Conservation (phyloP, 805 yeast species). For the Saccharomycopsis selenospora region DNA sequence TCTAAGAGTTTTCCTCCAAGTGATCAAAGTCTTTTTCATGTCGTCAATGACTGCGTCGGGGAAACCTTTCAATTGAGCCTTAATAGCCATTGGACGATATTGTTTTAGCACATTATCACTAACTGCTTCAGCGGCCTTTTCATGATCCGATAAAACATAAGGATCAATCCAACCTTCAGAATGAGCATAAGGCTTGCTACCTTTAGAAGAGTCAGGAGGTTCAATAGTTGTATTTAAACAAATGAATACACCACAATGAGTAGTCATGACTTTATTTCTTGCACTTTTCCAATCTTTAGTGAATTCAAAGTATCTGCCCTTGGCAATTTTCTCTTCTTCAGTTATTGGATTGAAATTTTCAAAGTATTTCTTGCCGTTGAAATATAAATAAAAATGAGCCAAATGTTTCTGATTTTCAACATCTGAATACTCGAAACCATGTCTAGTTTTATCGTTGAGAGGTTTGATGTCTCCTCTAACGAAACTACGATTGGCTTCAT, state of each 20-base stretch:
- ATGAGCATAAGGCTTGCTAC: conserved; percentile 84
- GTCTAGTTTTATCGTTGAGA: conserved; percentile 32
- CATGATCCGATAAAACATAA: conserved; percentile 69
- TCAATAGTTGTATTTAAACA: conserved; percentile 93
- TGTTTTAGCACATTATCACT: conserved; percentile 84
- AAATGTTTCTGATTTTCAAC: conserved; percentile 50
- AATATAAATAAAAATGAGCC: conserved; percentile 71
- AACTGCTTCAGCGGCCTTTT: conserved; percentile 84
- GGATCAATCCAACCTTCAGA: conserved; percentile 95
- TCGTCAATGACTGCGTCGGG: conserved; percentile 96
- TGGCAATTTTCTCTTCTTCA: conserved; percentile 41
- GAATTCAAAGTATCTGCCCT: conserved; percentile 53
- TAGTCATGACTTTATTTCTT: conserved; percentile 86
- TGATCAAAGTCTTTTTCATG: conserved; percentile 82
- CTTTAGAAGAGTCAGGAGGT: conserved; percentile 88
- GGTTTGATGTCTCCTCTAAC: conserved; percentile 5
- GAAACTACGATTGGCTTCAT: background rate
- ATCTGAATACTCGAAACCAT: conserved; percentile 63
- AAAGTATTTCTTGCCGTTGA: conserved; percentile 85
- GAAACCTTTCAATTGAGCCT: conserved; percentile 86
- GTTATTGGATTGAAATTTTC: conserved; percentile 79
- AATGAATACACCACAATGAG: conserved; percentile 83
- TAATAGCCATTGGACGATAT: conserved; percentile 78
- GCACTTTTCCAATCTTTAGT: conserved; percentile 87
- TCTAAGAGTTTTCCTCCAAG: conserved; percentile 81